A percentile compares a stretch with the other conserved stretches of the same genome.
These are phyloP conservation scores for Trichoderma endophyticum DNA, from an alignment of 2,329 filamentous ascomycete species.

Conservation along the genomic window DNA sequence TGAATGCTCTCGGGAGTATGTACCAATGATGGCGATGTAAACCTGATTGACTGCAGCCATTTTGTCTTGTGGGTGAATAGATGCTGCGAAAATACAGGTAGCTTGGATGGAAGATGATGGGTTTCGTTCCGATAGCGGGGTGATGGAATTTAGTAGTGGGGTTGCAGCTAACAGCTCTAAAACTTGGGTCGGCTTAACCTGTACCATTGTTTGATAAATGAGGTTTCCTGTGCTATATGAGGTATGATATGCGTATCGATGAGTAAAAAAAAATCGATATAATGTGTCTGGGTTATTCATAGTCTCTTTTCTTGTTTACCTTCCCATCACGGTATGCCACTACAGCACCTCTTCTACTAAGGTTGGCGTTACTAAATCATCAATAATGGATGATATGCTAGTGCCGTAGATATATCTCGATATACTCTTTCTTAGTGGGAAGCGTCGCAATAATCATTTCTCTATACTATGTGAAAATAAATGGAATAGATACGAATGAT, in stretches of 20 bases:
- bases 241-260: background rate
- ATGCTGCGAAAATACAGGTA: constrained; percentile 15
- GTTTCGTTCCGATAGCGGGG: constrained; percentile 37
- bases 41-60: constrained; percentile 49
- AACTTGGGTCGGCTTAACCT: background rate
- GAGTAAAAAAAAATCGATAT: background rate
- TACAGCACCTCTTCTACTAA: background rate
- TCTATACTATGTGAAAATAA: background rate
- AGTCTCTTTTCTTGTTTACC: background rate
- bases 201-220: background rate
- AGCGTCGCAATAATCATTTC: background rate
- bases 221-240: background rate
- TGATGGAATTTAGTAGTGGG: constrained; percentile 12
- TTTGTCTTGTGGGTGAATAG: constrained; percentile 2
- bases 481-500: no score
- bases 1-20: background rate
- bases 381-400: background rate
- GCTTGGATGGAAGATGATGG: constrained; percentile 24
- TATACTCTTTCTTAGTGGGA: background rate
- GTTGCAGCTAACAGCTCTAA: background rate
- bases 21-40: constrained; percentile 53
- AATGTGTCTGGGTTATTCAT: background rate
- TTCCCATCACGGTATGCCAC: background rate
- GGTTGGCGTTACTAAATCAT: background rate
- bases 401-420: background rate